Conservation (phyloP, 768 basidiomycete species). For the Mrakia frigida region DNA sequence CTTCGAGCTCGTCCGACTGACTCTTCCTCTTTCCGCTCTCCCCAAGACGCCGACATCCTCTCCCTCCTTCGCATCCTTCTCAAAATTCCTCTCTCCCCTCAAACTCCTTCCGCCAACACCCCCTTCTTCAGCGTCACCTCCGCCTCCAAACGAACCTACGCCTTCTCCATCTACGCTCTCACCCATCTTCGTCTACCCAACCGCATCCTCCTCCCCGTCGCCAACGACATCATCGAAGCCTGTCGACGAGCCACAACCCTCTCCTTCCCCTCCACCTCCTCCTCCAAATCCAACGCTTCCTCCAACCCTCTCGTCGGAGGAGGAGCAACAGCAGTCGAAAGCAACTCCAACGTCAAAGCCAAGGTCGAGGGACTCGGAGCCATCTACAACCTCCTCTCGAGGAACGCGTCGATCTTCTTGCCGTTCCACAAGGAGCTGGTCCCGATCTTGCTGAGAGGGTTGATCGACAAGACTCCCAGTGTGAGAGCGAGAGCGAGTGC, state of each 20-base stretch:
- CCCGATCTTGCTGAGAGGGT: slow-evolving; percentile 19
- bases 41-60: slow-evolving; percentile 22
- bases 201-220: slow-evolving; percentile 19
- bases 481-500: slow-evolving; percentile 7
- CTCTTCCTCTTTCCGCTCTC: too few relatives aligned
- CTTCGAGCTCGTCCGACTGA: not conserved
- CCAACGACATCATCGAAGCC: slow-evolving; percentile 26
- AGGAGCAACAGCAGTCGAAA: not conserved
- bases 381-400: slow-evolving; percentile 21
- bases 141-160: slow-evolving; percentile 29
- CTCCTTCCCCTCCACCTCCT: slow-evolving; percentile 12
- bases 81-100: slow-evolving; percentile 12
- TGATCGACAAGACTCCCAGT: slow-evolving; percentile 17
- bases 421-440: slow-evolving; percentile 12
- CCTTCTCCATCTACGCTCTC: slow-evolving; percentile 27
- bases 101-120: not conserved
- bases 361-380: slow-evolving; percentile 26
- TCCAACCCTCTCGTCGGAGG: not conserved
- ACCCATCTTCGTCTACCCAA: slow-evolving; percentile 20
- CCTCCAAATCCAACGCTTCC: not conserved
- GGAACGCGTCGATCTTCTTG: slow-evolving; percentile 19
- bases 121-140: slow-evolving; percentile 15
- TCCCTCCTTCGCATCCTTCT: slow-evolving; percentile 19
- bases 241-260: slow-evolving; percentile 16
- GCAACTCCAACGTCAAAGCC: slow-evolving; percentile 11